phyloP scores from a whole-genome alignment of 2,329 filamentous ascomycete genomes.

The Grosmannia clavigera region DNA sequence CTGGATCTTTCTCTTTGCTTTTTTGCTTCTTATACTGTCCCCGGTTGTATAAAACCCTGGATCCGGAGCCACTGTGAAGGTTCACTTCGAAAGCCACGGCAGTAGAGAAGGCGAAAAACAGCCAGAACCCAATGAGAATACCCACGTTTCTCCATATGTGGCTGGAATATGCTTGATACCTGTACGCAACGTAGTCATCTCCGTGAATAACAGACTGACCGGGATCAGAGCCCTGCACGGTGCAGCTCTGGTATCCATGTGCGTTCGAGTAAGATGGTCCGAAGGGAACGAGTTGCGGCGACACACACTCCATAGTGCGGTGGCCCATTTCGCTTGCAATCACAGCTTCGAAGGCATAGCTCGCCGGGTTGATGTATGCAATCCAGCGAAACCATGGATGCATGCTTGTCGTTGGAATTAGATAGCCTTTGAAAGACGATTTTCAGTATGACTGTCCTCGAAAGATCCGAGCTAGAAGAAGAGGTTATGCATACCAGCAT shows the following conservation, averaged over 20 bases:
- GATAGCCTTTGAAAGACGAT: constrained; percentile 51
- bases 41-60: constrained; percentile 44
- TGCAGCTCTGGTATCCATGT: background rate
- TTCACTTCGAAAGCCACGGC: background rate
- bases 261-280: constrained; percentile 27
- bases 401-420: constrained; percentile 53
- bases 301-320: constrained; percentile 40
- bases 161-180: constrained; percentile 41
- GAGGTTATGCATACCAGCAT: constrained; percentile 43
- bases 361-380: constrained; percentile 64
- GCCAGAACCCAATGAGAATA: constrained; percentile 48
- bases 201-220: constrained; percentile 42
- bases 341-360: constrained; percentile 66
- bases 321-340: constrained; percentile 72
- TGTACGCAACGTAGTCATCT: constrained; percentile 40
- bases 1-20: background rate
- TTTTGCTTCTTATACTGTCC: background rate
- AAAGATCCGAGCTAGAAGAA: constrained; percentile 36
- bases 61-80: constrained; percentile 19
- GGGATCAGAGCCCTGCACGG: constrained; percentile 47
- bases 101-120: constrained; percentile 40
- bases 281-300: background rate
- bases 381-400: constrained; percentile 71
- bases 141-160: constrained; percentile 62
- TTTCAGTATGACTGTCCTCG: constrained; percentile 42